Evolutionary conservation across 75 land plant genomes (phyloP), one percentile per base, ranked within the genome.

Genomic region (Cunninghamia lanceolata): DNA sequence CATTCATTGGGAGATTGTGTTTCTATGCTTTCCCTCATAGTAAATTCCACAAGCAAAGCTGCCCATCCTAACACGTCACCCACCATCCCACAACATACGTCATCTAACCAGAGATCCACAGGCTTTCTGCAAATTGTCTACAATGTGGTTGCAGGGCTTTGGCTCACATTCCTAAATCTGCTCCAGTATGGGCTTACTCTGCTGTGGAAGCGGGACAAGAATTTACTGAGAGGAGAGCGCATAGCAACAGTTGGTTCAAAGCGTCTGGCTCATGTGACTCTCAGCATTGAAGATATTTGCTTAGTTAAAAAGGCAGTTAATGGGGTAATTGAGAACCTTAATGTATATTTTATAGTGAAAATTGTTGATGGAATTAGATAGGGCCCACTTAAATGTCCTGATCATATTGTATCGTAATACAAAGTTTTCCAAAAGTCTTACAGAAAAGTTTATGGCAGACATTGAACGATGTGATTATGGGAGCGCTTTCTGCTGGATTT

Each of bases 381-480:
- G n/a, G n/a, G 34, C 10, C 13, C 4, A 3, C 2, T 15, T 30
- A 5, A 75, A n/a, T 19, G 73, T n/a, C 8, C 8, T 43, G n/a
- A 7, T 7, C 46, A 43, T 43, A 43, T 43, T 43, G 46, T 43
- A 43, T 43, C 8, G 8, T 43, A 43, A 0, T 3, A 10, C 1
- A 36, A 35, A 16, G 4, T 1, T 11, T 75, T 34, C 4, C 9
- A 14, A 2, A 14, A 32, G 17, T 34, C 9, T 14, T 36, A 35
- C 9, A 34, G 3, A 34, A 32, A 16, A 59, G 4, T 38, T 19
- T 4, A n/a, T 28, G 38, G 85, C 93, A 95, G 99, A 97, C 96
- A 1, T 81, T 97, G 21, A 97, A 94, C 74, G 99, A 97, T 87
- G 99, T 97, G 6, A 63, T 94, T 16, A 47, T 94, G 78, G 99